Evolutionary conservation across 139 green algal species (phyloP), one percentile per base, ranked within the genome.

Genomic region (Chlorella sp.): DNA sequence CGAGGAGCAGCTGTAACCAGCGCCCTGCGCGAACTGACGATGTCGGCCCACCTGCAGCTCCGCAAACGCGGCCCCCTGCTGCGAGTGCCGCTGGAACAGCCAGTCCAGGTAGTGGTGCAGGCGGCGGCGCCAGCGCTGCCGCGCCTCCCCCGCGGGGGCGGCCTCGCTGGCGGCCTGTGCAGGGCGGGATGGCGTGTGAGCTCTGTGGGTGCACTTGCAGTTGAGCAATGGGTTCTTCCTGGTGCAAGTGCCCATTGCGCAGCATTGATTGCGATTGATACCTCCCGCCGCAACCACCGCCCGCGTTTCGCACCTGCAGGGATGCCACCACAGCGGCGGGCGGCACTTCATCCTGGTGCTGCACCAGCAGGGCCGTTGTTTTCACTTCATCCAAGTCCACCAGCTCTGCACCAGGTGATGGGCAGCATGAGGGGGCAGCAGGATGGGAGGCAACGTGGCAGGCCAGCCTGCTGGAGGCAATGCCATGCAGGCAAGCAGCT

Each of bases 101-200:
- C 74, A 85, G 46, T 95, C 83, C 70, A 98, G 87, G 92, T 98
- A 98, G 9, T 85, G 48, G 85, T 93, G 92, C 87, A 97, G 86
- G 38, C 90, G 81, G 22, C 80, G 67, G 36, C 68, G 68, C 68
- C 80, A 78, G 19, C 67, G 80, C 67, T 62, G 68, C 28, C 54
- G 81, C 22, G 44, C 44, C 70, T 73, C 62, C 0, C 54, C 70
- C 34, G 44, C 30, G 19, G 68, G n/a, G 16, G 81, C 81, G 0
- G 41, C 73, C 51, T 20, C 72, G 46, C 68, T 77, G 6, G 73
- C 73, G 4, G 76, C 64, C 64, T 80, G 46, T 32, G n/a, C 13
- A 16, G 6, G 32, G 0, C 16, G 16, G 67, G 34, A 1, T 1
- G 38, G 69, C 1, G 26, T 43, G 48, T n/a, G 13, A 28, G 70